Base-by-base conservation (phyloP, 306 rosid species). In the Clitoria ternatea region DNA sequence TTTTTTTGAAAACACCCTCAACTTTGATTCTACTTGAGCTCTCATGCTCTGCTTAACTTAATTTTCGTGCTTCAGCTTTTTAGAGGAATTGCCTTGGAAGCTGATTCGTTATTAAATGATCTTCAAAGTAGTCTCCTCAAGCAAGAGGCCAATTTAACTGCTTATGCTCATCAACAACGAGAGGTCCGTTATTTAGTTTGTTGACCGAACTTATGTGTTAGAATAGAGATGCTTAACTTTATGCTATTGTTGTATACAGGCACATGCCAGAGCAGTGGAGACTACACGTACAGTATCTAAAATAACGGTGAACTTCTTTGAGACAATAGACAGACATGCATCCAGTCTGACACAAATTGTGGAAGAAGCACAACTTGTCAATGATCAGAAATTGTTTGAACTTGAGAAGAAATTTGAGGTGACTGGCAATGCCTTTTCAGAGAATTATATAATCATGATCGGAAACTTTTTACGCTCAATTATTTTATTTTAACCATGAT, bases 351-450 rank as follows among this genome's bases (percentile, higher is more conserved):
- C 90, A 48, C 82, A 83, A 75, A 89, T 89, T 70, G 88, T 91
- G 70, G 96, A 89, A 77, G 99, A 95, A 77, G 91, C 90, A 30
- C 92, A 95, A 68, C 74, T 77, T 35, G 96, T 89, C 75, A 89
- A 89, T 61, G 84, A 95, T 76, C 76, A 86, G 62, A 86, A 95
- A 72, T 66, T 95, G 85, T 83, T 82, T 20, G 96, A 89, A 67
- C 86, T 95, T 76, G 99, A 95, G 81, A 83, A 83, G 84, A 91
- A 95, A 82, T 95, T 95, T 78, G 97, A 95, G 99, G 99, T 95
- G 81, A 57, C 50, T 81, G 59, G 62, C 69, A 27, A 22, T 33
- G 23, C 48, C 36, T 72, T 44, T 44, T 35, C 55, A 57, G 36
- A 70, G 20, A 63, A 57, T 23, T 54, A 43, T 49, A 49, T 47